A percentile compares a stretch with the other conserved stretches of the same genome.
These are phyloP conservation scores for Rhododendron vialii DNA, from an alignment of 148 eudicot genomes.

Conservation along the genomic window DNA sequence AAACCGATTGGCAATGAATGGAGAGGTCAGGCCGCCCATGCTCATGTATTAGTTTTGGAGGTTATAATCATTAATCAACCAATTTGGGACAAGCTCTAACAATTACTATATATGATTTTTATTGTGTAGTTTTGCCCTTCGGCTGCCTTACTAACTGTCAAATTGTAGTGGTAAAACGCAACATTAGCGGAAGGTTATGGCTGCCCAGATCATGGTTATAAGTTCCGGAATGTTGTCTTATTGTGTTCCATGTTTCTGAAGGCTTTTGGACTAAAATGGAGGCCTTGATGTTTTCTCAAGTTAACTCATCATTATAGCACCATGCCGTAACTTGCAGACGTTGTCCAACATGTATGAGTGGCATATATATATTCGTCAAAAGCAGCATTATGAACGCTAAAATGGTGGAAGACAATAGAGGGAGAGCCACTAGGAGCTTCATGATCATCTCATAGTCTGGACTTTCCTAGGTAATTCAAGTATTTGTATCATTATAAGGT, in stretches of 20 bases:
- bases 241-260: neutral
- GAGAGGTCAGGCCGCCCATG: neutral
- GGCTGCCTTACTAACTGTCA: neutral
- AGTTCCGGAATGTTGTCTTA: neutral
- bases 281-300: neutral
- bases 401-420: neutral
- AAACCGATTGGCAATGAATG: neutral
- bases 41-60: neutral
- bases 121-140: neutral
- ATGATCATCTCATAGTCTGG: neutral
- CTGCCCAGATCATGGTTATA: no score
- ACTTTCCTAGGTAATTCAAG: neutral
- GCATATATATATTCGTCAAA: neutral
- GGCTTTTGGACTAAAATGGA: neutral
- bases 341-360: neutral
- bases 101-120: neutral
- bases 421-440: neutral
- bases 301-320: neutral
- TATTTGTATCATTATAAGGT: neutral
- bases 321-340: neutral
- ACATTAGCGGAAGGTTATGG: neutral
- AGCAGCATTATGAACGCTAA: neutral
- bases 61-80: neutral
- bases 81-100: neutral
- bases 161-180: neutral